phyloP scores from a whole-genome alignment of 495 filamentous ascomycete genomes.

The Neurospora sp. region DNA sequence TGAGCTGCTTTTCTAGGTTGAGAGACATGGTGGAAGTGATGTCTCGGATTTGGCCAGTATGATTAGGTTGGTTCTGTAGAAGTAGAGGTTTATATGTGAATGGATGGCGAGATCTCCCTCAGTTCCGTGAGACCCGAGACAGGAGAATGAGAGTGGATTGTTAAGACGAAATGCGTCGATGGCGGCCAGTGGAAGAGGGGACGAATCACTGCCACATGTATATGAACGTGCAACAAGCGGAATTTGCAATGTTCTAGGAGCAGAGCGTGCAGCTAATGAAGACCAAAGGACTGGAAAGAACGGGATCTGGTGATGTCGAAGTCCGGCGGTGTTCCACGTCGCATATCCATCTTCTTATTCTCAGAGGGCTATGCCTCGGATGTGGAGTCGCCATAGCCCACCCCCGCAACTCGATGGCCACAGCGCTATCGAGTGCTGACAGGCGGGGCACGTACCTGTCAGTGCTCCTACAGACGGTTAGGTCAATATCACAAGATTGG shows the following conservation, averaged over 20 bases:
- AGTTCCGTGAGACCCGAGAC: neutral
- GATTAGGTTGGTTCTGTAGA: neutral
- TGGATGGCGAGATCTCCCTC: neutral
- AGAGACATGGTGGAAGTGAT: slow-evolving; percentile 47
- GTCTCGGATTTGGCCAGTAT: neutral
- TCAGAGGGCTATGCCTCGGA: neutral
- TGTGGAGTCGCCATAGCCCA: neutral
- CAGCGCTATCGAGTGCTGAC: neutral
- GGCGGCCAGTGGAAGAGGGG: neutral
- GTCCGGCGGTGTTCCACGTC: neutral
- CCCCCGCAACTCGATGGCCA: neutral
- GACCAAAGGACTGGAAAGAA: neutral
- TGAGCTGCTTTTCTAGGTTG: slow-evolving; percentile 69
- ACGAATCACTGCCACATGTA: neutral
- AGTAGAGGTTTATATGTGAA: neutral
- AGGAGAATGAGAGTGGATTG: neutral
- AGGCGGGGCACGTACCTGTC: neutral
- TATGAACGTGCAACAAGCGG: neutral
- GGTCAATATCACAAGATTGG: neutral
- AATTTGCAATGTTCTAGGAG: neutral
- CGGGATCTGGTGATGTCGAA: neutral
- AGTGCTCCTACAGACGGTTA: neutral
- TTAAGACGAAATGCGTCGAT: neutral
- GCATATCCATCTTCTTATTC: neutral
- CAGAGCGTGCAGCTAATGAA: neutral